Conservation (phyloP, 345 rosid genomes). For the Eucalyptus caleyi region DNA sequence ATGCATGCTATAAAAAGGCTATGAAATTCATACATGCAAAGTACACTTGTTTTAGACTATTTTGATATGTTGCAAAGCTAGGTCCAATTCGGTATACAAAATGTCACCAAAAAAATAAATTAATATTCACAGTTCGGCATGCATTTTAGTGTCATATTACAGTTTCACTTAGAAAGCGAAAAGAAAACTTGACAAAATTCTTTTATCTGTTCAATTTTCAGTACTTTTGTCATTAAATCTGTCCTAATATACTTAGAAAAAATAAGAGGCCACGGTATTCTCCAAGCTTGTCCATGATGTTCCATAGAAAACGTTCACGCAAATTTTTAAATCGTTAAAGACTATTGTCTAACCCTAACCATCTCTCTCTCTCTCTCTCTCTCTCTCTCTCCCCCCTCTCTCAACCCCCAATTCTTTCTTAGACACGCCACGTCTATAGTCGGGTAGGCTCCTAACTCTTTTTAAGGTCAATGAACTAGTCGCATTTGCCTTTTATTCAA, state of each 20-base stretch:
- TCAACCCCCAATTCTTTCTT: not conserved
- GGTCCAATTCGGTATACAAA: not conserved
- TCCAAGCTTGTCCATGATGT: not conserved
- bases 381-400: not conserved
- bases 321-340: not conserved
- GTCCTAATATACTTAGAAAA: not conserved
- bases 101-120: not conserved
- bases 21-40: no score
- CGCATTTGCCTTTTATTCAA: not conserved
- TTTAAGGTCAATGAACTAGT: not conserved
- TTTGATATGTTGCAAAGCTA: not conserved
- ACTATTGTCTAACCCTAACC: not conserved
- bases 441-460: not conserved
- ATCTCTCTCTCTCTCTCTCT: not conserved
- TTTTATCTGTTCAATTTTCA: no score
- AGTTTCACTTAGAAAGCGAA: not conserved
- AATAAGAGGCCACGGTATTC: not conserved
- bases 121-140: not conserved
- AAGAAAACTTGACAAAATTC: no score
- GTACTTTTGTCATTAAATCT: not conserved
- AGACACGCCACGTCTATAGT: not conserved
- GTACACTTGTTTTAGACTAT: no score
- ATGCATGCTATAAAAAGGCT: not conserved
- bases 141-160: not conserved
- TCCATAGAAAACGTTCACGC: not conserved